phyloP scores from a whole-genome alignment of 2,329 filamentous ascomycete genomes.

The Cladobotryum protrusum region DNA sequence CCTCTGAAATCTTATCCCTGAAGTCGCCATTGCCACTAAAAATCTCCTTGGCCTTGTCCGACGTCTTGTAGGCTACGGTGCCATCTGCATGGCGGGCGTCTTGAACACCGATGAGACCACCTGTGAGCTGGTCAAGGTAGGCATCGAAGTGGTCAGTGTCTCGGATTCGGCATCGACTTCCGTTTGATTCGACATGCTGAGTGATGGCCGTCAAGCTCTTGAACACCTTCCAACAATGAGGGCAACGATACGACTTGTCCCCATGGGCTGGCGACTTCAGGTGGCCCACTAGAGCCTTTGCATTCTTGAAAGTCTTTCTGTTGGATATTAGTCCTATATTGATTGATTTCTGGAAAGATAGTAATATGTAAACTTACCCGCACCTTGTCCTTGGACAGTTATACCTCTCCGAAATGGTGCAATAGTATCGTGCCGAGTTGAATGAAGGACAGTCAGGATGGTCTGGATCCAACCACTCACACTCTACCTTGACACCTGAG shows the following conservation, averaged over 20 bases:
- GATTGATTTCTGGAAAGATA: background rate
- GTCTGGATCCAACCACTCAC: conserved; percentile 20
- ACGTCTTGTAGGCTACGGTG: conserved; percentile 21
- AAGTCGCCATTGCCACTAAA: background rate
- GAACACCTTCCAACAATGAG: conserved; percentile 38
- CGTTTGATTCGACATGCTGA: conserved; percentile 42
- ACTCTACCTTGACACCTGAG: conserved; percentile 10
- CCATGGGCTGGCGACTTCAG: conserved; percentile 39
- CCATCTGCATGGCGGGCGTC: conserved; percentile 19
- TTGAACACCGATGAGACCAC: conserved; percentile 24
- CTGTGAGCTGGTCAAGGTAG: conserved; percentile 28
- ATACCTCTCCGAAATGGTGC: conserved; percentile 38
- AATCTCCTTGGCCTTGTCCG: conserved; percentile 10
- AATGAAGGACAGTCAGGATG: conserved; percentile 45
- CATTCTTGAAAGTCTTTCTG: conserved; percentile 32
- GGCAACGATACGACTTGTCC: conserved; percentile 33
- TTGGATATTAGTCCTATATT: no score
- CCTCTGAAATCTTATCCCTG: no score
- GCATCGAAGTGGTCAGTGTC: conserved; percentile 30
- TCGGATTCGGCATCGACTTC: conserved; percentile 37
- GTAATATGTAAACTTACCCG: conserved; percentile 32
- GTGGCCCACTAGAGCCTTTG: conserved; percentile 32
- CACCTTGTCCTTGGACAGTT: conserved; percentile 49
- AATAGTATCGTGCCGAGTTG: conserved; percentile 41
- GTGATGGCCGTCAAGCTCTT: conserved; percentile 36